These are phyloP conservation scores for Monilinia fructigena DNA, from an alignment of 2,329 filamentous ascomycete species.

Conservation along the genomic window DNA sequence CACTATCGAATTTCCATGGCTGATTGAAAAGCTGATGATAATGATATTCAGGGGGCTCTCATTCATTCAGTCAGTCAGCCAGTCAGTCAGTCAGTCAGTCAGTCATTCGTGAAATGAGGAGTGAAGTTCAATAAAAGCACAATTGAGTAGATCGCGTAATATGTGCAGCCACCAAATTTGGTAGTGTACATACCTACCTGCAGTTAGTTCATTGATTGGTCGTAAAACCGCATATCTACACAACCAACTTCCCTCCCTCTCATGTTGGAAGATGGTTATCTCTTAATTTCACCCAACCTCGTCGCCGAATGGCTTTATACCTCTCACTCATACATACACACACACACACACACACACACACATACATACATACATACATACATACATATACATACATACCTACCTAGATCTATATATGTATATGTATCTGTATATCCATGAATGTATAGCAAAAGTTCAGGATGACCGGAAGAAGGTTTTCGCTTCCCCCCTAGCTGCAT, in stretches of 20 bases:
- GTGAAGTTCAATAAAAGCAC: background rate
- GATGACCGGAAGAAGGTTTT: constrained; percentile 15
- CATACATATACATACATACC: too few species aligned
- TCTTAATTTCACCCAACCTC: background rate
- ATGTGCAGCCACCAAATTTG: background rate
- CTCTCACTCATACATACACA: too few species aligned
- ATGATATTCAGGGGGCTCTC: background rate
- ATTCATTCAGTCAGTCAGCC: background rate
- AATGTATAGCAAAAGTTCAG: background rate
- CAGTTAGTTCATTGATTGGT: background rate
- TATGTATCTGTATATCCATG: too few species aligned
- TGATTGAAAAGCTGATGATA: background rate
- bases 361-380: too few species aligned
- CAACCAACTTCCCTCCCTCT: background rate
- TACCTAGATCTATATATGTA: too few species aligned
- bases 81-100: background rate
- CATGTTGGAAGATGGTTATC: background rate
- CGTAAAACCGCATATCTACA: background rate
- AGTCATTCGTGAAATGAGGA: background rate
- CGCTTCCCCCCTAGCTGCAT: constrained; percentile 14
- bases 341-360: too few species aligned
- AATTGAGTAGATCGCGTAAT: background rate
- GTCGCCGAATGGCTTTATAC: background rate
- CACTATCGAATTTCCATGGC: background rate
- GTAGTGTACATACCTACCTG: background rate